Evolutionary conservation across 306 rosid genomes (phyloP).

Genomic region (Betula pendula): DNA sequence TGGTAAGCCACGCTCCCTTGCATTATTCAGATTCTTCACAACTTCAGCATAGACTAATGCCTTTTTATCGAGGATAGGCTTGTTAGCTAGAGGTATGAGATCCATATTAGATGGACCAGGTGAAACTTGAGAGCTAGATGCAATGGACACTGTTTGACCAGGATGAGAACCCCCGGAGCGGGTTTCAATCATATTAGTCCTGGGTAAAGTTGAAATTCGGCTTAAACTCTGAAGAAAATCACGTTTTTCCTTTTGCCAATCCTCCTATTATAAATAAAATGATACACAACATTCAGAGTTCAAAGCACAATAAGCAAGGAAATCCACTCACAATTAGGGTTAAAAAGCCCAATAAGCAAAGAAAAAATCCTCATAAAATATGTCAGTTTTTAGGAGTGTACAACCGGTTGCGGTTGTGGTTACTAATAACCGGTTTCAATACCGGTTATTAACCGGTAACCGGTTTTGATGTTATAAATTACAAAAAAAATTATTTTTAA

Average conservation of each 20-base stretch:
- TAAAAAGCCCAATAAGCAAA: not conserved
- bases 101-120: constrained; percentile 55
- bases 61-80: constrained; percentile 76
- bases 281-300: constrained; percentile 25
- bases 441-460: no score
- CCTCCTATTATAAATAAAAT: constrained; percentile 69
- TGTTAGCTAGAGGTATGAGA: constrained; percentile 54
- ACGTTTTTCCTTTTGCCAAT: constrained; percentile 96
- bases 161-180: constrained; percentile 46
- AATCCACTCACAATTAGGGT: not conserved
- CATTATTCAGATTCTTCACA: constrained; percentile 77
- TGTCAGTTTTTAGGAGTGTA: no score
- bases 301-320: constrained; percentile 17
- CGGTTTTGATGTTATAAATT: no score
- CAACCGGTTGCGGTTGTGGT: no score
- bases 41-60: constrained; percentile 78
- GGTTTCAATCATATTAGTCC: constrained; percentile 62
- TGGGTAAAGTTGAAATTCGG: constrained; percentile 84
- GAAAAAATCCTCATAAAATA: no score
- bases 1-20: constrained; percentile 79
- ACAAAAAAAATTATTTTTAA: no score
- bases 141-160: constrained; percentile 53
- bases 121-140: constrained; percentile 61
- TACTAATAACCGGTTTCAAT: no score
- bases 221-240: constrained; percentile 94